A percentile compares a stretch with the other conserved stretches of the same genome.
Evolutionary conservation across 2,329 filamentous ascomycete genomes (phyloP).

Genomic region (Aspergillus sp.): DNA sequence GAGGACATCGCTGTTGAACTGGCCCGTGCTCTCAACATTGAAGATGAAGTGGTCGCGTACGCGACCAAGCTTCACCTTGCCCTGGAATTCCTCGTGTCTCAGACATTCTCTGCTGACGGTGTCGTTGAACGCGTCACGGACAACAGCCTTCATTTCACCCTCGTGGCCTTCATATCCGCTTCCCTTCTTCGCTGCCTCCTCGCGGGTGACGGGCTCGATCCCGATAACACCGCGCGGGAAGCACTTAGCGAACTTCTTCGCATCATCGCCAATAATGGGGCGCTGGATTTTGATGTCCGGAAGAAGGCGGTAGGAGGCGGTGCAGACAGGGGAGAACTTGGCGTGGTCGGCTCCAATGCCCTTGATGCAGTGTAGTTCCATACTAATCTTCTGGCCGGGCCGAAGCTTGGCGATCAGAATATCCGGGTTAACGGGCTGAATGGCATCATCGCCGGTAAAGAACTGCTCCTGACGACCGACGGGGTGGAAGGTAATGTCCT

Average conservation of each 20-base stretch:
- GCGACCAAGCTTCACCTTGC: conserved; percentile 89
- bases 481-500: conserved; percentile 72
- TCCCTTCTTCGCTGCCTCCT: conserved; percentile 60
- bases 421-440: conserved; percentile 80
- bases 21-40: conserved; percentile 88
- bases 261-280: conserved; percentile 83
- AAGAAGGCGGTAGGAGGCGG: conserved; percentile 86
- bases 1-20: conserved; percentile 89
- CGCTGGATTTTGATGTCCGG: conserved; percentile 79
- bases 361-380: conserved; percentile 92
- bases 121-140: conserved; percentile 84
- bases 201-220: conserved; percentile 66
- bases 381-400: conserved; percentile 80
- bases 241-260: conserved; percentile 83
- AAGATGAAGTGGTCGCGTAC: conserved; percentile 97
- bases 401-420: conserved; percentile 93
- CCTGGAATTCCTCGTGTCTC: conserved; percentile 87
- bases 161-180: conserved; percentile 70
- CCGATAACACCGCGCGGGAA: conserved; percentile 87
- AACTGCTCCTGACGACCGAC: conserved; percentile 68
- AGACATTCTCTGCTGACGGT: conserved; percentile 92
- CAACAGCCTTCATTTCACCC: conserved; percentile 83
- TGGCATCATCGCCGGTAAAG: conserved; percentile 65
- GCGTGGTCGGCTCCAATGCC: conserved; percentile 91
- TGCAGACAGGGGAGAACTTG: conserved; percentile 95